These are phyloP conservation scores for Penstemon davidsonii DNA, from an alignment of 257 asterid species.

Conservation along the genomic window DNA sequence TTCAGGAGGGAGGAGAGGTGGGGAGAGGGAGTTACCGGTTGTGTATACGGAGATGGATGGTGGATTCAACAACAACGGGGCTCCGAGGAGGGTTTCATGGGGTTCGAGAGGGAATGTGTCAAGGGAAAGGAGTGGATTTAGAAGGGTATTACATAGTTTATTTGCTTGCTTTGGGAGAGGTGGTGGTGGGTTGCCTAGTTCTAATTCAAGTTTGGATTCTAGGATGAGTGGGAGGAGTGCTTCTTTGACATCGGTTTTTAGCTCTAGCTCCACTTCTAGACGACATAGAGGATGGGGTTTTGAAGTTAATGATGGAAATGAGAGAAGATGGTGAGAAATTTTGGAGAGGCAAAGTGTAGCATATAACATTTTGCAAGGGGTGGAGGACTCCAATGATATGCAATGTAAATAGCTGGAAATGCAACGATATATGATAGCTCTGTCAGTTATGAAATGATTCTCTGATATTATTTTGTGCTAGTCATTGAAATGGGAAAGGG, in stretches of 20 bases:
- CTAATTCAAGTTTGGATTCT: constrained; percentile 57
- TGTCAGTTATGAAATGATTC: constrained; percentile 16
- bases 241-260: constrained; percentile 45
- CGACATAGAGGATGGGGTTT: constrained; percentile 52
- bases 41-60: constrained; percentile 95
- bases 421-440: constrained; percentile 9
- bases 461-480: constrained; percentile 19
- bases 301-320: constrained; percentile 37
- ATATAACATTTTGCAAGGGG: constrained; percentile 9
- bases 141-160: constrained; percentile 50
- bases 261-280: constrained; percentile 52
- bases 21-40: constrained; percentile 86
- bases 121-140: constrained; percentile 55
- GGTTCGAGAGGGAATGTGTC: constrained; percentile 64
- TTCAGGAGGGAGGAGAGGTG: constrained; percentile 75
- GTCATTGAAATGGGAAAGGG: constrained; percentile 24
- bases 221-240: constrained; percentile 47
- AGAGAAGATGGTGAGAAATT: constrained; percentile 42
- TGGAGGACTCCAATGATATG: constrained; percentile 12
- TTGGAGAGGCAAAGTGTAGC: not conserved
- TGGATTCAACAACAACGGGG: constrained; percentile 65
- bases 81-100: constrained; percentile 74
- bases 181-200: constrained; percentile 37
- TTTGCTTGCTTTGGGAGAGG: constrained; percentile 71
- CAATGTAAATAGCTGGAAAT: constrained; percentile 37